A percentile compares a stretch with the other conserved stretches of the same genome.
These are phyloP conservation scores for Pythium biforme DNA, from an alignment of 352 stramenopile genomes.

Conservation along the genomic window DNA sequence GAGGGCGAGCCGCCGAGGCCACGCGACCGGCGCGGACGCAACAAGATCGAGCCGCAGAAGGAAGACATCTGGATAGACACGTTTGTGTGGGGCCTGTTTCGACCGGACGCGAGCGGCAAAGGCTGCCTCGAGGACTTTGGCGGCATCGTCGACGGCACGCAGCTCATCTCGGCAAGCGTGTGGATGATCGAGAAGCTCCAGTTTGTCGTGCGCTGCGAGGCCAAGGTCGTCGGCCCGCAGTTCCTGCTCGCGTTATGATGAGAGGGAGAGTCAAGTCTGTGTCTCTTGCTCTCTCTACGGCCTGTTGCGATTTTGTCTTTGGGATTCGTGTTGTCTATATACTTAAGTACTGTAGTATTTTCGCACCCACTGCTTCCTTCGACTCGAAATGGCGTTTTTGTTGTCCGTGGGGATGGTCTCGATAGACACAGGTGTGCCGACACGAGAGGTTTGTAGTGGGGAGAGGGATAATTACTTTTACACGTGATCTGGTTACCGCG, in stretches of 20 bases:
- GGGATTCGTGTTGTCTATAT: too few species aligned
- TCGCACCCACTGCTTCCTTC: too few species aligned
- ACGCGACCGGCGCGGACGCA: constrained; percentile 56
- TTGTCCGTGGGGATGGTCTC: too few species aligned
- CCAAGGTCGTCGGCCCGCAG: constrained; percentile 41
- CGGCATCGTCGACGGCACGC: constrained; percentile 54
- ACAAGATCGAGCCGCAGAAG: constrained; percentile 44
- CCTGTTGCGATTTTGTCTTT: too few species aligned
- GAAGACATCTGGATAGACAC: constrained; percentile 67
- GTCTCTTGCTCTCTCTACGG: not conserved
- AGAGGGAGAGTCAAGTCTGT: not conserved
- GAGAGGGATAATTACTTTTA: not conserved
- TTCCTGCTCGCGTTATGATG: constrained; percentile 30
- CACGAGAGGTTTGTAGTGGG: too few species aligned
- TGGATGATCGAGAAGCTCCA: constrained; percentile 77
- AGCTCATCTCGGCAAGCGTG: constrained; percentile 50
- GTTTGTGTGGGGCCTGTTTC: constrained; percentile 71
- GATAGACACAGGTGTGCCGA: too few species aligned
- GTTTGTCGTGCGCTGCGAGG: constrained; percentile 62
- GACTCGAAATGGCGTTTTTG: too few species aligned
- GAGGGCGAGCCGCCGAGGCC: constrained; percentile 41
- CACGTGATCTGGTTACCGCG: not conserved
- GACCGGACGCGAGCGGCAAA: constrained; percentile 36
- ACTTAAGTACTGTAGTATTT: too few species aligned
- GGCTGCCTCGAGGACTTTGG: constrained; percentile 61